Conservation (phyloP, 768 basidiomycete species). For the Erythrobasidium yunnanense region DNA sequence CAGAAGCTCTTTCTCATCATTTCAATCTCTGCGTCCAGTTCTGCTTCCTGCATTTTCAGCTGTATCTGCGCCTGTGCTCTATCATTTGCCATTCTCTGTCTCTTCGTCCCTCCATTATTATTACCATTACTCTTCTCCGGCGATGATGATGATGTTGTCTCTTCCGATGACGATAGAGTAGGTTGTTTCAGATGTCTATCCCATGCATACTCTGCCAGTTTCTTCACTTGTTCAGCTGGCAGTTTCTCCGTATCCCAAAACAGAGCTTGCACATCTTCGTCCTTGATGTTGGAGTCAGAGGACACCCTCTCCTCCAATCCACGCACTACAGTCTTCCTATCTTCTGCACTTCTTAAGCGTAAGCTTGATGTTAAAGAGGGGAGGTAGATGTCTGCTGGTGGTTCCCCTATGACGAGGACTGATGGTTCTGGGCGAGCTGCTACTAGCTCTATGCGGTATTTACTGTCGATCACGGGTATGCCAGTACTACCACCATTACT, state of each 20-base stretch:
- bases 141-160: neutral
- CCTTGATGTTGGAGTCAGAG: no score
- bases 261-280: no score
- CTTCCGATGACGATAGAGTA: neutral
- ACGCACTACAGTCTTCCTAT: no score
- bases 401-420: slow-evolving; percentile 5
- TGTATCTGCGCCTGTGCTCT: slow-evolving; percentile 5
- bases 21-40: slow-evolving; percentile 31
- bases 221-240: neutral
- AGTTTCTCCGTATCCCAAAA: slow-evolving; percentile 12
- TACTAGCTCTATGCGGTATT: slow-evolving; percentile 1
- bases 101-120: neutral
- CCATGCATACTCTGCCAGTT: slow-evolving; percentile 10
- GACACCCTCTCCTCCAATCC: no score
- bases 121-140: neutral
- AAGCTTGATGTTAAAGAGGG: neutral
- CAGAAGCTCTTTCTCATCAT: slow-evolving; percentile 6
- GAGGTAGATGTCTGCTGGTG: slow-evolving; percentile 16
- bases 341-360: no score
- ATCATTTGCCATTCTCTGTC: neutral
- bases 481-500: neutral
- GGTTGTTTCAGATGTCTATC: neutral
- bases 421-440: slow-evolving; percentile 10
- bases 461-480: slow-evolving; percentile 10
- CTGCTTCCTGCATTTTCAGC: slow-evolving; percentile 13